Percentiles rank a stretch among this genome's conserved stretches.
These are phyloP conservation scores for Dissophora ornata DNA, from an alignment of 192 early-diverging fungal species.

Conservation along the genomic window DNA sequence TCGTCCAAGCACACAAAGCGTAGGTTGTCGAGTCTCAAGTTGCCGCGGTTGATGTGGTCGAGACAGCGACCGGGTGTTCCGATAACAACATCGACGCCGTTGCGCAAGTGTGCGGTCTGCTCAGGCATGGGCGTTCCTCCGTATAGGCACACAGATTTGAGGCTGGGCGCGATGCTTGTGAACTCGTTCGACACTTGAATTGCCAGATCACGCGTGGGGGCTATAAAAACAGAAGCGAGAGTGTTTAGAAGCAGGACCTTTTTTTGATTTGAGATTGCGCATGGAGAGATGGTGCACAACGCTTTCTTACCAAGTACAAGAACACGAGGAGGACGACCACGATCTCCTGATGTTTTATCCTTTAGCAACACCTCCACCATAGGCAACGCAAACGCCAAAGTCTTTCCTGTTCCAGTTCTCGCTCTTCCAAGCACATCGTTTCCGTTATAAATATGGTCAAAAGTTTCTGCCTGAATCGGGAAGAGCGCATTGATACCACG, in stretches of 20 bases:
- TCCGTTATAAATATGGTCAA: slow-evolving; percentile 77
- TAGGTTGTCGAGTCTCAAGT: slow-evolving; percentile 73
- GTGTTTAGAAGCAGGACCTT: no score
- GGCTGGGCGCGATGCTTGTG: slow-evolving; percentile 69
- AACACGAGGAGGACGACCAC: slow-evolving; percentile 63
- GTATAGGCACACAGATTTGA: slow-evolving; percentile 82
- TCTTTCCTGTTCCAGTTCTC: slow-evolving; percentile 85
- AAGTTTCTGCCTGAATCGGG: slow-evolving; percentile 94
- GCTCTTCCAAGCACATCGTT: slow-evolving; percentile 79
- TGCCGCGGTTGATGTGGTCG: slow-evolving; percentile 86
- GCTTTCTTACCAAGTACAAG: slow-evolving; percentile 62
- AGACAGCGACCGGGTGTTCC: slow-evolving; percentile 87
- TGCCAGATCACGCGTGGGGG: slow-evolving; percentile 90
- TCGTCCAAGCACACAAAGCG: slow-evolving; percentile 79
- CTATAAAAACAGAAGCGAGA: slow-evolving; percentile 33
- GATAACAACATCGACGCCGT: slow-evolving; percentile 80
- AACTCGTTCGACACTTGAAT: slow-evolving; percentile 90
- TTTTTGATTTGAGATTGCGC: no score
- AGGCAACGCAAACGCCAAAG: slow-evolving; percentile 80
- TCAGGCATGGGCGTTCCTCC: slow-evolving; percentile 90
- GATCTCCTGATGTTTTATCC: slow-evolving; percentile 31
- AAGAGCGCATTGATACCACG: slow-evolving; percentile 88
- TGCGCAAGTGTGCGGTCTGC: slow-evolving; percentile 82
- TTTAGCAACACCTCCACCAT: slow-evolving; percentile 73
- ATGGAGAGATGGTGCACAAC: no score